Percentiles rank a stretch among this genome's conserved stretches.
Evolutionary conservation across 2,329 filamentous ascomycete genomes (phyloP).

Genomic region (Apiospora sp.): DNA sequence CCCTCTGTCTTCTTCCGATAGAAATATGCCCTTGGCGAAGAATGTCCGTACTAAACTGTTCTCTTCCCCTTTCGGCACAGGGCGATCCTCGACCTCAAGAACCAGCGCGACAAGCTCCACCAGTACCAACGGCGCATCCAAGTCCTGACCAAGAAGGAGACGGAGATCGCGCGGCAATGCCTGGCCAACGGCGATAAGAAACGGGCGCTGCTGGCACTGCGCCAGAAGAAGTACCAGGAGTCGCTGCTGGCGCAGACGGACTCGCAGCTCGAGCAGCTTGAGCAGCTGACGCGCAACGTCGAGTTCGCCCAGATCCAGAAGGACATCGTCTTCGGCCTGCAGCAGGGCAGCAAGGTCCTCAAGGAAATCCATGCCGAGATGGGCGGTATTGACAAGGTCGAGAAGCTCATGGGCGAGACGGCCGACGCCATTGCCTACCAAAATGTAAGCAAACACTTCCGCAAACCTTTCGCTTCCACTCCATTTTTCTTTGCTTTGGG

Average conservation of each 20-base stretch:
- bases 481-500: not conserved
- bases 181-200: slow-evolving; percentile 81
- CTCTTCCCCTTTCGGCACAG: slow-evolving; percentile 53
- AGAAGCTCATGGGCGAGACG: slow-evolving; percentile 93
- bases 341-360: slow-evolving; percentile 89
- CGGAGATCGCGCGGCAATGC: slow-evolving; percentile 83
- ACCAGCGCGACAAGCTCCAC: slow-evolving; percentile 94
- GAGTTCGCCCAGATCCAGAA: slow-evolving; percentile 98
- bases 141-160: slow-evolving; percentile 86
- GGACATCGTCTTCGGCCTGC: slow-evolving; percentile 90
- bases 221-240: slow-evolving; percentile 97
- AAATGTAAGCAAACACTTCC: slow-evolving; percentile 61
- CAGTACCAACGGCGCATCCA: slow-evolving; percentile 94
- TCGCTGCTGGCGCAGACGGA: slow-evolving; percentile 89
- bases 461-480: not conserved
- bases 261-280: slow-evolving; percentile 90
- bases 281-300: slow-evolving; percentile 86
- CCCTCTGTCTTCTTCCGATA: slow-evolving; percentile 15
- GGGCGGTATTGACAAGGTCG: slow-evolving; percentile 91
- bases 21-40: not conserved
- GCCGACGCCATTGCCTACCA: slow-evolving; percentile 93
- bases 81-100: slow-evolving; percentile 97
- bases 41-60: not conserved
- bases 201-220: slow-evolving; percentile 84
- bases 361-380: slow-evolving; percentile 94